Evolutionary conservation across 2,329 filamentous ascomycete genomes (phyloP).

Genomic region (Apiospora marii): DNA sequence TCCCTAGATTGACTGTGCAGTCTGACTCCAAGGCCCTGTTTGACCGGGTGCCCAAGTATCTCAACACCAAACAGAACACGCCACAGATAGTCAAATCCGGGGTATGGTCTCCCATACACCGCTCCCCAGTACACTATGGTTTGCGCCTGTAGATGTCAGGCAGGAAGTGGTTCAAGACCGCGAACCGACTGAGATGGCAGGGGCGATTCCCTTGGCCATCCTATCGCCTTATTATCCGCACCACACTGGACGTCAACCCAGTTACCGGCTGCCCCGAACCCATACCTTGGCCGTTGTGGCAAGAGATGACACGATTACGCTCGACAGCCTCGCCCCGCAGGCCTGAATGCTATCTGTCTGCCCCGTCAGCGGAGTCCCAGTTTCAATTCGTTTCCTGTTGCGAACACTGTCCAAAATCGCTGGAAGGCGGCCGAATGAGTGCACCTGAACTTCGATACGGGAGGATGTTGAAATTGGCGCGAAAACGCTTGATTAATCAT

Average conservation of each 20-base stretch:
- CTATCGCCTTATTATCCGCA: not conserved
- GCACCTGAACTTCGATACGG: not conserved
- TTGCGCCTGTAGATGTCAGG: no score
- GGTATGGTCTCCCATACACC: no score
- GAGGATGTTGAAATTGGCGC: not conserved
- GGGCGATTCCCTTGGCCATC: not conserved
- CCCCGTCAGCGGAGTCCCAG: no score
- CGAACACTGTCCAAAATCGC: not conserved
- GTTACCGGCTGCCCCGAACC: not conserved
- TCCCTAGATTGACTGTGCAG: no score
- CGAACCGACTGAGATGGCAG: no score
- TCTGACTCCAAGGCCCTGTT: no score
- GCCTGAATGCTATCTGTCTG: not conserved
- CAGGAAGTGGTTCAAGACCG: no score
- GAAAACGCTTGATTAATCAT: conserved; percentile 4
- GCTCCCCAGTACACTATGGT: no score
- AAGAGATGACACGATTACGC: not conserved
- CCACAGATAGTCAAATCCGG: no score
- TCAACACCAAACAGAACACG: no score
- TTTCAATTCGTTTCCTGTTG: not conserved
- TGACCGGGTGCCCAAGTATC: no score
- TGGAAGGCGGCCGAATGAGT: not conserved
- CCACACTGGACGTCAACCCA: not conserved
- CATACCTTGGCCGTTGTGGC: not conserved
- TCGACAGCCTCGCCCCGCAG: not conserved